phyloP scores from a whole-genome alignment of 495 filamentous ascomycete genomes.

The Collariella sp. region DNA sequence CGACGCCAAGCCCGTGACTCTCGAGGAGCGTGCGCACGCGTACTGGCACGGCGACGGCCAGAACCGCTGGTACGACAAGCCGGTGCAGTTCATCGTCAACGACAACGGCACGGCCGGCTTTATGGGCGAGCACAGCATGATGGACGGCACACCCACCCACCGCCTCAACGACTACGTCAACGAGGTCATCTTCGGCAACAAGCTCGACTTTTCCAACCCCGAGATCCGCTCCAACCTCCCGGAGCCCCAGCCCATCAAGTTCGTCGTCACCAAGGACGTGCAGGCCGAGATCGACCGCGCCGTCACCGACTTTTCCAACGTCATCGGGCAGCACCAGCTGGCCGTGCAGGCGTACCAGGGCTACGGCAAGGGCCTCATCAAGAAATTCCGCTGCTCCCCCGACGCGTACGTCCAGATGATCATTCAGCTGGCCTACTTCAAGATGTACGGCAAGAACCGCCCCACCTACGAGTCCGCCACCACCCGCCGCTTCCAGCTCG shows the following conservation, averaged over 20 bases:
- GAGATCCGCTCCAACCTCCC: conserved; percentile 72
- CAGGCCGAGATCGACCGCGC: conserved; percentile 69
- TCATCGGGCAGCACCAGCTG: conserved; percentile 83
- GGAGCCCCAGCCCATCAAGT: conserved; percentile 67
- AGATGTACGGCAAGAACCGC: conserved; percentile 97
- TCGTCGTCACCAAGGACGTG: conserved; percentile 64
- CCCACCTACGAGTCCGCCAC: conserved; percentile 97
- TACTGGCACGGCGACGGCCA: conserved; percentile 97
- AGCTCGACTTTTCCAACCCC: conserved; percentile 74
- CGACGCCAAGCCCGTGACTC: conserved; percentile 82
- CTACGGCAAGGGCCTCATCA: conserved; percentile 98
- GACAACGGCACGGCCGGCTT: conserved; percentile 98
- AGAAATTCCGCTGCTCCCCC: conserved; percentile 98
- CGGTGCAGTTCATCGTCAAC: conserved; percentile 94
- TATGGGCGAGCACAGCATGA: conserved; percentile 99
- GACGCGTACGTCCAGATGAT: conserved; percentile 98
- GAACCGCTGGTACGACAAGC: conserved; percentile 99
- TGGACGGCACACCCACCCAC: conserved; percentile 98
- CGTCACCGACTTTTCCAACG: conserved; percentile 60
- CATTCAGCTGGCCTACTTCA: conserved; percentile 97
- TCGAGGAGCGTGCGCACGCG: conserved; percentile 89
- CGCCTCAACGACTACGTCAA: conserved; percentile 91
- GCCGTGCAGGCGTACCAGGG: conserved; percentile 90
- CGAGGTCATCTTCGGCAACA: conserved; percentile 80
- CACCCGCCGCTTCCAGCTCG: conserved; percentile 88